Evolutionary conservation across 2,329 filamentous ascomycete genomes (phyloP).

Genomic region (Amesomyces nigricolor): DNA sequence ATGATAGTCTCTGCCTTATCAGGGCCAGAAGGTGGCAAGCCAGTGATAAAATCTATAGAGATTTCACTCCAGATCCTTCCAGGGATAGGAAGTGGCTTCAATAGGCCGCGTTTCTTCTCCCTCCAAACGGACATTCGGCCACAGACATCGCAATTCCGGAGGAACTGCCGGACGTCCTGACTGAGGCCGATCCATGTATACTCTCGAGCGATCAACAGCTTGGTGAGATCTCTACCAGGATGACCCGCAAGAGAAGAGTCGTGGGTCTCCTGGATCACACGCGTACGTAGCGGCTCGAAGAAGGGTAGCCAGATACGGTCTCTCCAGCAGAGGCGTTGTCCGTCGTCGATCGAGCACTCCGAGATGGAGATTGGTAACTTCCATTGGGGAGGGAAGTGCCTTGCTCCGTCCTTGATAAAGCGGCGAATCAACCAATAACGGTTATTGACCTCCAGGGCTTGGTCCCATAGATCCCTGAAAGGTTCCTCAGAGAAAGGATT

Average conservation of each 20-base stretch:
- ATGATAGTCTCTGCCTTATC: too few species aligned
- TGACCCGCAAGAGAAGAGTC: too few species aligned
- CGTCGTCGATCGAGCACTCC: slow-evolving; percentile 8
- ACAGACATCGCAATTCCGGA: not conserved
- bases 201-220: not conserved
- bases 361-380: slow-evolving; percentile 2
- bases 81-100: slow-evolving; percentile 6
- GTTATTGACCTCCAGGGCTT: slow-evolving; percentile 8
- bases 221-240: not conserved
- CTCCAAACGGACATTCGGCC: not conserved
- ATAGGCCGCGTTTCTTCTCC: not conserved
- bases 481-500: slow-evolving; percentile 1
- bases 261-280: too few species aligned
- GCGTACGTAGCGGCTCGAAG: too few species aligned
- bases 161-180: not conserved
- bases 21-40: too few species aligned
- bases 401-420: not conserved
- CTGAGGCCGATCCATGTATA: not conserved
- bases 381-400: not conserved
- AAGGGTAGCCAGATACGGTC: not conserved
- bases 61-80: not conserved
- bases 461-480: not conserved
- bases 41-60: too few species aligned
- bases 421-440: slow-evolving; percentile 1
- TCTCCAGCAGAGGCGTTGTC: not conserved